Percentiles rank a stretch among this genome's conserved stretches.
Evolutionary conservation across 768 basidiomycete genomes (phyloP).

Genomic region (Termitomyces sp.): DNA sequence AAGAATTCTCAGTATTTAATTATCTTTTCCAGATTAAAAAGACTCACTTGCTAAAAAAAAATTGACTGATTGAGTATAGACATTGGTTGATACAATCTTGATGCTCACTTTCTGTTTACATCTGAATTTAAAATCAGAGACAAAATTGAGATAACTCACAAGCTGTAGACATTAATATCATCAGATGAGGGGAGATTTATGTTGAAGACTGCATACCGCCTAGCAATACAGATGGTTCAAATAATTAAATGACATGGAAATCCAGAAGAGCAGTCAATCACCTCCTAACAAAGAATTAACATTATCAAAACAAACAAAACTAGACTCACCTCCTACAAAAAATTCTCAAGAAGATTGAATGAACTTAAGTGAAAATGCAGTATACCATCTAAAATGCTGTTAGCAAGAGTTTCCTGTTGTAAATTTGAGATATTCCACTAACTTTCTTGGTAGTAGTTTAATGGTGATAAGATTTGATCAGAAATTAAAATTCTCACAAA

Average conservation of each 20-base stretch:
- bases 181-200: not conserved
- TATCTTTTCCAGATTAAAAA: not conserved
- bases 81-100: not conserved
- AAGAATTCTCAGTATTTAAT: not conserved
- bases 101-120: not conserved
- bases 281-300: not conserved
- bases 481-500: not conserved
- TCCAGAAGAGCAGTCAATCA: not conserved
- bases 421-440: not conserved
- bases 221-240: not conserved
- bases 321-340: not conserved
- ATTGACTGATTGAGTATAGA: not conserved
- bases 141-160: not conserved
- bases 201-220: not conserved
- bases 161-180: not conserved
- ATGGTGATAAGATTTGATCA: not conserved
- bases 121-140: too few species aligned
- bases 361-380: not conserved
- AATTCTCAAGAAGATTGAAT: not conserved
- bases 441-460: not conserved
- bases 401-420: too few species aligned
- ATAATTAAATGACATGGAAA: not conserved
- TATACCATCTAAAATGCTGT: too few species aligned
- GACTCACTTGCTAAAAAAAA: constrained; percentile 3
- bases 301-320: not conserved